Evolutionary conservation across 306 rosid genomes (phyloP), one percentile per base, ranked within the genome.

Genomic region (Dryas drummondii): DNA sequence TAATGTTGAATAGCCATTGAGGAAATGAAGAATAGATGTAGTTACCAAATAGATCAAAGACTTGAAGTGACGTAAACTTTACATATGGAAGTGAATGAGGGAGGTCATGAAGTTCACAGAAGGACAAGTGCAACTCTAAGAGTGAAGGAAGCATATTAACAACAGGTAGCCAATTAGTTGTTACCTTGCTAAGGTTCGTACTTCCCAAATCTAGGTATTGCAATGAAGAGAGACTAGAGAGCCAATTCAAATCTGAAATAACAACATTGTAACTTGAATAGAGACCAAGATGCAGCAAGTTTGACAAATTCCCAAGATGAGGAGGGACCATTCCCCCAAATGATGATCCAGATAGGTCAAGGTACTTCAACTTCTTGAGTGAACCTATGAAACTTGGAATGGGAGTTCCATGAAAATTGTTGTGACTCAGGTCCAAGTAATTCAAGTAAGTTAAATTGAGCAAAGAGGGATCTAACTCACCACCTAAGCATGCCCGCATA

Each of bases 401-500:
- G 19, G 5, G 6, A 6, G 7, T 5, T 57, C 48, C 60, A 4
- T 11, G 13, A 32, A 74, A 61, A 41, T 16, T 4, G 37, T 49
- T 50, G 62, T 16, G 5, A 51, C 78, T 74, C 32, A 74, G 46
- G 62, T 74, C 70, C 41, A 74, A 49, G 45, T 62, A 74, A 26
- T 5, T 63, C 49, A 73, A 5, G 44, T 55, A 63, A 14, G 45
- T 26, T 9, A 61, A 37, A 4, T 60, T 17, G 3, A 53, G 62
- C 45, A 73, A 26, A n/a, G 68, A 60, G 37, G 60, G 47, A 61
- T 40, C 6, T 5, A 60, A n/a, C 69, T 73, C 44, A 73, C 77
- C 77, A 27, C 12, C 6, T 16, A 70, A 10, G 26, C 17, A 19
- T 19, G 22, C 22, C 22, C 22, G 22, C 22, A 19, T 19, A 19